A percentile compares a stretch with the other conserved stretches of the same genome.
These are phyloP conservation scores for Cladosporium sp. DNA, from an alignment of 2,329 filamentous ascomycete species.

Conservation along the genomic window DNA sequence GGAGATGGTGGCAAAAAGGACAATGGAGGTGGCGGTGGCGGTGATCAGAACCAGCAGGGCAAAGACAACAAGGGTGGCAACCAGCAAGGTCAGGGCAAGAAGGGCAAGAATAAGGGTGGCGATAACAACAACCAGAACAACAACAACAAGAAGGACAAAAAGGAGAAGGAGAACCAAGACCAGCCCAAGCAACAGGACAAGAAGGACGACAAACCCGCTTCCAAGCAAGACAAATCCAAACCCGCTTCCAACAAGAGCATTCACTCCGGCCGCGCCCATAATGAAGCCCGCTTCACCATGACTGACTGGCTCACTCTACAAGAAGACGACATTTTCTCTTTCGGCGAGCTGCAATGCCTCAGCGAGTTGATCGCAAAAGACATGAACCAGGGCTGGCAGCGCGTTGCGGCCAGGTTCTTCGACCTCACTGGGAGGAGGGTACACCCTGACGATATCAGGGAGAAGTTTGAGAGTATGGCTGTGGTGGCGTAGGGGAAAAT, in stretches of 20 bases:
- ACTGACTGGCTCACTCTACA: conserved; percentile 27
- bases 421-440: conserved; percentile 47
- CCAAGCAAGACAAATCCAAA: conserved; percentile 9
- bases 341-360: conserved; percentile 40
- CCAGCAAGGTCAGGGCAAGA: conserved; percentile 14
- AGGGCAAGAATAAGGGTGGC: conserved; percentile 2
- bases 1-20: conserved; percentile 11
- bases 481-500: background rate
- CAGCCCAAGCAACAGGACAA: background rate
- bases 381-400: conserved; percentile 38
- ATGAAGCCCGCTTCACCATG: conserved; percentile 28
- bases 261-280: background rate
- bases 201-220: conserved; percentile 10
- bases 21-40: conserved; percentile 13
- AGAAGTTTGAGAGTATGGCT: conserved; percentile 36
- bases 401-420: conserved; percentile 45
- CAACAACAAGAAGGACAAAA: background rate
- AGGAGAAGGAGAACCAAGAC: background rate
- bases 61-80: conserved; percentile 17
- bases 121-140: background rate
- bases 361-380: conserved; percentile 42
- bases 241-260: background rate
- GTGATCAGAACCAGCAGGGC: conserved; percentile 14
- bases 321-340: conserved; percentile 33
- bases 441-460: conserved; percentile 39